Evolutionary conservation across 345 rosid species (phyloP), one percentile per base, ranked within the genome.

Genomic region (Tarenaya hassleriana): DNA sequence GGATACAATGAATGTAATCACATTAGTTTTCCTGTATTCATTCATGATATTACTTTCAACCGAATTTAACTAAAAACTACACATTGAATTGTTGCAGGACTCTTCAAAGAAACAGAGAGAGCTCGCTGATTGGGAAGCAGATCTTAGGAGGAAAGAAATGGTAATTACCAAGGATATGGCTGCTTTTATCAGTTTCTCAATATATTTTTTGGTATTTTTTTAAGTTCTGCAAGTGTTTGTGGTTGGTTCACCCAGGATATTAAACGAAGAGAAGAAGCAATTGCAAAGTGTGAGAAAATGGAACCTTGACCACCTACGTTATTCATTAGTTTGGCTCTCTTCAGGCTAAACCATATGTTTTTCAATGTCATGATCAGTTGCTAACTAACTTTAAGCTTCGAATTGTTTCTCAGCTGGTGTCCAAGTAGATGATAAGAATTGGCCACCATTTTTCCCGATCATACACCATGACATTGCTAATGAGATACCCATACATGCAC

Each of bases 401-500:
- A 18, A 15, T 53, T 56, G 34, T 55, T 17, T 60, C 52, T 60
- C 95, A 88, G 99, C 84, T 69, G 94, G 97, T 13, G 76, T 80
- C 29, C 72, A 81, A 15, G 38, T 61, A 7, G 86, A 82, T 62
- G 79, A 82, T 56, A 88, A 78, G 71, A 94, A 86, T 61, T 94
- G 97, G 94, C 99, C 99, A n/a, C 96, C 97, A 0, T 67, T 82
- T 63, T 94, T 83, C 52, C 99, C 99, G 45, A 82, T 94, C 39
- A 94, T 94, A 47, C 99, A 88, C 68, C 99, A 94, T 64, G 99
- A 94, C 65, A 84, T 94, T 52, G 79, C 97, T 21, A 94, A 83
- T 32, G 99, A 94, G 70, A 88, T 86, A 71, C 99, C 97, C 7
- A 76, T 80, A 52, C 84, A 84, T 73, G 95, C 88, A n/a, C 99